phyloP scores from a whole-genome alignment of 176 grass and related monocot species.

The Triticum aestivum region IWGSC_CS_RefSeq_v2.1 NC_057801.1:131172540-131173039 shows the following conservation, averaged over 20 bases:
- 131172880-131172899: conserved; percentile 12
- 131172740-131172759: conserved; percentile 11
- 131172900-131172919: conserved; percentile 9
- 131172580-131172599: conserved; percentile 1
- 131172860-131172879: conserved; percentile 23
- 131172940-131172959: neutral
- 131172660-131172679: conserved; percentile 24
- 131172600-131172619: conserved; percentile 11
- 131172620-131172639: neutral
- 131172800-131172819: conserved; percentile 81
- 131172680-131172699: neutral
- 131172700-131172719: neutral
- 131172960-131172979: conserved; percentile 7
- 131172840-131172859: neutral
- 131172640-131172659: conserved; percentile 1
- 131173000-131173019: conserved; percentile 6
- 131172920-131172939: conserved; percentile 1
- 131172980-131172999: neutral
- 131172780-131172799: conserved; percentile 91
- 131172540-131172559: neutral
- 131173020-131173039: neutral
- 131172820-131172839: conserved; percentile 81
- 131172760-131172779: conserved; percentile 55
- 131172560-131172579: neutral
- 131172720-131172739: conserved; percentile 1